A percentile compares a stretch with the other conserved stretches of the same genome.
These are phyloP conservation scores for Phalaenopsis equestris DNA, from an alignment of 106 monocot genomes.

Conservation along the genomic window DNA sequence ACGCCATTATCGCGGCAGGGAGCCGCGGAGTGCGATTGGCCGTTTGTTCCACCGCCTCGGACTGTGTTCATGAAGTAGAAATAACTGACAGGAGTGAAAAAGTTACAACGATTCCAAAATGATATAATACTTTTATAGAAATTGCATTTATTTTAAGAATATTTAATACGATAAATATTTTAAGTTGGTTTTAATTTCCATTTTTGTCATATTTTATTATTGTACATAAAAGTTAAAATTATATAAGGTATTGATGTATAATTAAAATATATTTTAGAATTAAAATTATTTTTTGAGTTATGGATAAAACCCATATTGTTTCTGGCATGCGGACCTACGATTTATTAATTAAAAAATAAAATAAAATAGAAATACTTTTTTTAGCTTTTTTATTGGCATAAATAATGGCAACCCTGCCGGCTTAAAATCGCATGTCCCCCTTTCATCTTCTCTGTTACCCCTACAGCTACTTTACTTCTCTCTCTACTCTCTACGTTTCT, in stretches of 20 bases:
- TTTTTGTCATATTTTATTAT: too few species aligned
- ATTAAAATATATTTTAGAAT: too few species aligned
- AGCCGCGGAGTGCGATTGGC: background rate
- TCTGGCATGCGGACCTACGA: background rate
- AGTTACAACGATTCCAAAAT: too few species aligned
- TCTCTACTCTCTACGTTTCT: slow-evolving; percentile 4
- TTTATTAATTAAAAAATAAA: background rate
- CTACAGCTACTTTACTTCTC: slow-evolving; percentile 8
- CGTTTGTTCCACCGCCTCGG: background rate
- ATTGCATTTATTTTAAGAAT: too few species aligned
- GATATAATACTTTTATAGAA: too few species aligned
- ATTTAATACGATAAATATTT: too few species aligned
- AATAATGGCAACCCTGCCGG: slow-evolving; percentile 7
- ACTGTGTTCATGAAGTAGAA: background rate
- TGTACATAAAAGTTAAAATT: too few species aligned
- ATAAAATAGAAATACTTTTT: background rate
- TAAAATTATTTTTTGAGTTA: background rate
- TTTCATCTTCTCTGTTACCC: background rate
- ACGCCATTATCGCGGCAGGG: background rate
- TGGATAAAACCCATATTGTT: background rate
- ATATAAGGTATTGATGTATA: too few species aligned
- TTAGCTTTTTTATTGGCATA: background rate
- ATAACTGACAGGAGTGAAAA: too few species aligned
- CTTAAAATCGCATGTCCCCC: slow-evolving; percentile 1
- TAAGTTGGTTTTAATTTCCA: too few species aligned